Evolutionary conservation across 495 filamentous ascomycete species (phyloP).

Genomic region (Tuber melanosporum): DNA sequence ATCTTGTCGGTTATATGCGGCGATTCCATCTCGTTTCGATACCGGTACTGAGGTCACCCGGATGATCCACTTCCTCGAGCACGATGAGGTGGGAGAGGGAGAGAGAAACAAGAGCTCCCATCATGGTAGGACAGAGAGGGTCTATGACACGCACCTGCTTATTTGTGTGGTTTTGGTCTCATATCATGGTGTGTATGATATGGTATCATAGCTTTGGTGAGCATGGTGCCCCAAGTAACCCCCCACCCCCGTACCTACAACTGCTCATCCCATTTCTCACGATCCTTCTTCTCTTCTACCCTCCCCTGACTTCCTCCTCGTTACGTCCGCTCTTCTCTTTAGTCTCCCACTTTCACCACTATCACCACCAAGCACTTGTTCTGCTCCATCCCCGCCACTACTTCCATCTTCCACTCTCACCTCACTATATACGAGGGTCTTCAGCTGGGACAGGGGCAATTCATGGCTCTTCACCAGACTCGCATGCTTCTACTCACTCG

Average conservation of each 20-base stretch:
- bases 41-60: neutral
- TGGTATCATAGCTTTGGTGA: neutral
- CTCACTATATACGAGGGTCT: neutral
- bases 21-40: neutral
- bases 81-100: neutral
- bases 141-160: neutral
- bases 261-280: neutral
- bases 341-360: constrained; percentile 1
- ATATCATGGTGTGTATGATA: neutral
- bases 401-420: neutral
- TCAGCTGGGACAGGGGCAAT: neutral
- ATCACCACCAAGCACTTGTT: neutral
- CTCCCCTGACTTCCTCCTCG: neutral
- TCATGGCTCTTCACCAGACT: neutral
- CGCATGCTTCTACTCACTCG: neutral
- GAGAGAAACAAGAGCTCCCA: neutral
- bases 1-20: neutral
- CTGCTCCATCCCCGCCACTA: neutral
- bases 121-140: neutral
- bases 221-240: neutral
- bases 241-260: neutral
- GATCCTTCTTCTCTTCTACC: neutral
- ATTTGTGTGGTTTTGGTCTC: neutral
- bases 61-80: neutral
- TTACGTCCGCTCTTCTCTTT: constrained; percentile 13